Evolutionary conservation across 1,284 basidiomycete species (phyloP), one percentile per base, ranked within the genome.

Genomic region (Heterobasidion occidentale): DNA sequence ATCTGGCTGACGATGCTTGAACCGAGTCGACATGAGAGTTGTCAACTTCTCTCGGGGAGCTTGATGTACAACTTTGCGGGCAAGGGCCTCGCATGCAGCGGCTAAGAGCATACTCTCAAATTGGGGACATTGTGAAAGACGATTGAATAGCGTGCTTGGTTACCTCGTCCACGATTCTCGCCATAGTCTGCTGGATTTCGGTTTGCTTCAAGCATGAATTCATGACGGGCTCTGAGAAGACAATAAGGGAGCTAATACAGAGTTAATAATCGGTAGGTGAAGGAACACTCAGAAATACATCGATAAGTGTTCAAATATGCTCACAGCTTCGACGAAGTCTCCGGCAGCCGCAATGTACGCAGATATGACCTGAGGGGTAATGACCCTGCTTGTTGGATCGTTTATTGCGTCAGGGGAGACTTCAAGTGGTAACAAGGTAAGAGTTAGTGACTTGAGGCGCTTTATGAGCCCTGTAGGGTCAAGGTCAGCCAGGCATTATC

Each of bases 11-110:
- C 76, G 71, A 64, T 88, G 84, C 53, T 80, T 79, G 71, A 86
- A 94, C 1, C 94, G 80, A 6, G 83, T 85, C 8, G 87, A 86
- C 84, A 95, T 87, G 62, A 93, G 80, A 3, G 75, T 71, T 53
- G 80, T 77, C 33, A 92, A 70, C 53, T 79, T 78, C 53, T 92
- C 90, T 7, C 75, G 72, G 0, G 86, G 74, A 9, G 83, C 68
- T 45, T 77, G 70, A 67, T 94, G 90, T 9, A 94, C 78, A 53
- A 95, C 84, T 57, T 86, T 77, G 53, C 93, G 82, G 4, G 94
- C 94, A 15, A 97, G 74, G 1, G 92, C 88, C 70, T 97, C 94
- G 64, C 94, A 96, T 2, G 94, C 89, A 36, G 79, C 78, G 49
- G 88, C 92, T 86, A 51, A 20, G 54, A 52, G 36, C 3, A 19